Evolutionary conservation across 805 yeast species (phyloP), one percentile per base, ranked within the genome.

Genomic region (Candida suzukii): DNA sequence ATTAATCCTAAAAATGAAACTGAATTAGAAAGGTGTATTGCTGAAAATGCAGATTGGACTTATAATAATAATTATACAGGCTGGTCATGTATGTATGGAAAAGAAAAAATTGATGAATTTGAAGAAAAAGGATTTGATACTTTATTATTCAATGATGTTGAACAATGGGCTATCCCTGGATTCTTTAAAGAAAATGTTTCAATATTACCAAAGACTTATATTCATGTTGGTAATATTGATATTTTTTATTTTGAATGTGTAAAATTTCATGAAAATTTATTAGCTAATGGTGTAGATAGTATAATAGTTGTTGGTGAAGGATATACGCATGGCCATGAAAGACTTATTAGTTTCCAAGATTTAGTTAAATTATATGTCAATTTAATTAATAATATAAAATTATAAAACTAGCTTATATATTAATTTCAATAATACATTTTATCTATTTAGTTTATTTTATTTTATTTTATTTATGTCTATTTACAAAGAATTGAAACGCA

Each of bases 21-120:
- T 3, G 38, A 35, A 18, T 13, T 16, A 16, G 28, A 24, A 8
- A 17, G 14, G 17, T 14, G 4, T 10, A 25, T 26, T 14, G 18
- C 17, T 6, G 18, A 29, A 19, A 4, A 20, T 18, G 32, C 32
- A 4, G 32, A 37, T 9, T 37, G 39, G 39, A 25, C 30, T 12
- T 37, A 25, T 18, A n/a, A 37, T 27, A 25, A 37, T 20, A 37
- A 37, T 16, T 37, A 37, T 16, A 37, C 39, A 9, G 39, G 39
- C 3, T 37, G 39, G 39, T 13, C 22, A 4, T 37, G 24, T 27
- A 19, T 27, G 39, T 16, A 26, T 19, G 39, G 39, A 3, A n/a
- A 25, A 26, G 39, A 37, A 14, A 29, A 27, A 13, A 26, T 19
- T 21, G 11, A 37, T 9, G 13, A 13, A 13, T 37, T 16, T 22